Evolutionary conservation across 257 asterid genomes (phyloP).

Genomic region (Fraxinus excelsior): DNA sequence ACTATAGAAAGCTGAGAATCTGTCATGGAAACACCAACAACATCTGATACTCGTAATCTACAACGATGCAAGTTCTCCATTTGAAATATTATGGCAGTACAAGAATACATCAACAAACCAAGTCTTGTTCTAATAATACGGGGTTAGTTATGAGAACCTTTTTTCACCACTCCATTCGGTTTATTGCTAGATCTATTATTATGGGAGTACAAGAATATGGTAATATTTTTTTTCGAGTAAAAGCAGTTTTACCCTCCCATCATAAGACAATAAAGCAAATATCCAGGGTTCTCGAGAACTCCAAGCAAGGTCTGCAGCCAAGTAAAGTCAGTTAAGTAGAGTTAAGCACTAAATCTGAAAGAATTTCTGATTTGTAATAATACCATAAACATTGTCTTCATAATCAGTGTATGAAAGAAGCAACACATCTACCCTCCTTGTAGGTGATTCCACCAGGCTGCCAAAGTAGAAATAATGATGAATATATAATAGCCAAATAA

Average conservation of each 20-base stretch:
- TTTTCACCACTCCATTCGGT: background rate
- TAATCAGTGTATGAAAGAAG: conserved; percentile 80
- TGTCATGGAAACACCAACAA: background rate
- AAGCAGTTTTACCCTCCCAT: conserved; percentile 81
- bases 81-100: background rate
- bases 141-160: background rate
- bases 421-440: conserved; percentile 47
- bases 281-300: conserved; percentile 97
- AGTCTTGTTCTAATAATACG: background rate
- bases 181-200: background rate
- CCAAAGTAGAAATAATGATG: conserved; percentile 27
- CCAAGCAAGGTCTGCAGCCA: conserved; percentile 82
- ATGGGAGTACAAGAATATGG: background rate
- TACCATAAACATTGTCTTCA: conserved; percentile 96
- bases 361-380: conserved; percentile 25
- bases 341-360: conserved; percentile 23
- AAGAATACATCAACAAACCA: background rate
- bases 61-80: background rate
- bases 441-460: conserved; percentile 50
- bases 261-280: conserved; percentile 95
- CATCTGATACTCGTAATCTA: background rate
- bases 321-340: conserved; percentile 27
- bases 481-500: conserved; percentile 14
- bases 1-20: background rate
- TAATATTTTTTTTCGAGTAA: background rate